Conservation (phyloP, 2,329 filamentous ascomycete genomes). For the Tricladium varicosporioides region DNA sequence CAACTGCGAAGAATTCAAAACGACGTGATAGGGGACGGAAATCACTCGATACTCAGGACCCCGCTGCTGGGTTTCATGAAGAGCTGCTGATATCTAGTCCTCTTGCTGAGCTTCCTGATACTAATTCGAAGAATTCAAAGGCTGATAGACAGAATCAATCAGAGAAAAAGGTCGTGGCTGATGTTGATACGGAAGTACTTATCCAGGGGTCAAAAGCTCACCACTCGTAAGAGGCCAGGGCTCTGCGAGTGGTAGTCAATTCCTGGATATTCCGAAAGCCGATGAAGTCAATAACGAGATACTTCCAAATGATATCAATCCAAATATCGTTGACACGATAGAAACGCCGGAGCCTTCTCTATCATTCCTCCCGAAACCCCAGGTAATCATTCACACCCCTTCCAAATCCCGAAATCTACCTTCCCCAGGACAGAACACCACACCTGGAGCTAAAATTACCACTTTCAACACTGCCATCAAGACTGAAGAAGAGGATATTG, state of each 20-base stretch:
- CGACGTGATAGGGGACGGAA: conserved; percentile 2
- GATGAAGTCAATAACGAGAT: not conserved
- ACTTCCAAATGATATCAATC: not conserved
- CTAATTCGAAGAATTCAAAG: conserved; percentile 18
- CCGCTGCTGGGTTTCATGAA: not conserved
- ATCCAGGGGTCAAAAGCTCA: conserved; percentile 30
- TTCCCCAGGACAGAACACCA: no score
- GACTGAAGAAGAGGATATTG: conserved; percentile 6
- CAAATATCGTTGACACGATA: not conserved
- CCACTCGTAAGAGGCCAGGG: conserved; percentile 37
- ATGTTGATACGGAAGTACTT: conserved; percentile 7
- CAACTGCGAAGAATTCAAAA: not conserved
- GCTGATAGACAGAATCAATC: conserved; percentile 6
- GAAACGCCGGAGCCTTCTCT: not conserved
- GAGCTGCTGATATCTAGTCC: conserved; percentile 1
- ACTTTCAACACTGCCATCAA: not conserved
- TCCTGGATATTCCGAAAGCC: conserved; percentile 28
- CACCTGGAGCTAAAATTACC: not conserved
- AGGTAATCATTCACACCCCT: conserved; percentile 11
- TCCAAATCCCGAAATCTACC: not conserved
- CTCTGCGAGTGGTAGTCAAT: conserved; percentile 34
- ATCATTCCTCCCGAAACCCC: not conserved
- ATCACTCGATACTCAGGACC: not conserved
- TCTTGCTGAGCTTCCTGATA: conserved; percentile 12
- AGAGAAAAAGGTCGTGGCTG: conserved; percentile 1